phyloP scores from a whole-genome alignment of 768 basidiomycete genomes.

The Mycena maculata region DNA sequence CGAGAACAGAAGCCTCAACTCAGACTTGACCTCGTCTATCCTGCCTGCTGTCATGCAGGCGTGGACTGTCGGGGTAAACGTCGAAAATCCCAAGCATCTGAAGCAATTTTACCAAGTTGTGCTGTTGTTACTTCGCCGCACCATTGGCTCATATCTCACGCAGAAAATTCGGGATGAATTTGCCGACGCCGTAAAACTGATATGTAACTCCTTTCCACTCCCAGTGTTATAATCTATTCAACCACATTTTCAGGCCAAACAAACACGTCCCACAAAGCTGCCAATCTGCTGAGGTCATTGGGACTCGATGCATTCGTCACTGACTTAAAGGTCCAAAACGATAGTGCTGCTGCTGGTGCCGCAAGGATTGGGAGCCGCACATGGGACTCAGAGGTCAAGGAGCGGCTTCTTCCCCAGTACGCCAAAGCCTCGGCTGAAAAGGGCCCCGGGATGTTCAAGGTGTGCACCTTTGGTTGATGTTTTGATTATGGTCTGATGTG shows the following conservation, averaged over 20 bases:
- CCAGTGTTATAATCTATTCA: too few relatives aligned
- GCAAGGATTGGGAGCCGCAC: constrained; percentile 25
- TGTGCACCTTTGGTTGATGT: too few relatives aligned
- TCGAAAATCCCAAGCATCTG: too few relatives aligned
- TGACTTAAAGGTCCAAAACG: background rate
- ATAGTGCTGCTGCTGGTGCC: background rate
- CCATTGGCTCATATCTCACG: too few relatives aligned
- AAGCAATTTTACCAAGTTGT: too few relatives aligned
- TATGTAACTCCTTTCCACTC: background rate
- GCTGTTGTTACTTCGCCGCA: too few relatives aligned
- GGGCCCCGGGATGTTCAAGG: constrained; percentile 31
- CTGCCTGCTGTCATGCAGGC: background rate
- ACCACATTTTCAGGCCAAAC: background rate
- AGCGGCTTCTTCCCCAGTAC: constrained; percentile 17
- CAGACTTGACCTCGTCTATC: constrained; percentile 8
- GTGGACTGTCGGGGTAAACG: too few relatives aligned
- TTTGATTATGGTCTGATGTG: too few relatives aligned
- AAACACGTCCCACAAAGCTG: background rate
- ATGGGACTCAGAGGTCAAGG: constrained; percentile 24
- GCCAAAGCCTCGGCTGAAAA: constrained; percentile 5
- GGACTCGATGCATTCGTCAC: constrained; percentile 10
- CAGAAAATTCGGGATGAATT: background rate
- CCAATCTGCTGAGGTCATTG: constrained; percentile 2
- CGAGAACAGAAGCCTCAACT: constrained; percentile 18
- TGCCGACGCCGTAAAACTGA: background rate